These are phyloP conservation scores for Alternaria panax DNA, from an alignment of 2,329 filamentous ascomycete species.

Conservation along the genomic window DNA sequence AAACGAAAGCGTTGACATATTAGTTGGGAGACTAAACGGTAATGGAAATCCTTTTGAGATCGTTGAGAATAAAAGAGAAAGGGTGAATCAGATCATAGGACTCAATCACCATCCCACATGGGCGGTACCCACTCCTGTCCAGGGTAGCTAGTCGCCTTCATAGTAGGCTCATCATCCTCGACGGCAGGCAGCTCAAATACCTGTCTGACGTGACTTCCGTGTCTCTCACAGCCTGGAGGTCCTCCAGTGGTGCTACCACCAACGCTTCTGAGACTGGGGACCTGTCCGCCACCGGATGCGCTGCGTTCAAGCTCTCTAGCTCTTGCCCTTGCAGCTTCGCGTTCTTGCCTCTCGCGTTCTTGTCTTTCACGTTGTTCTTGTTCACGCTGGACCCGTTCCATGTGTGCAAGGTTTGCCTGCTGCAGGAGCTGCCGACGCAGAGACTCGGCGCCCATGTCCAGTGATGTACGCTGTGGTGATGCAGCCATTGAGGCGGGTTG, in stretches of 20 bases:
- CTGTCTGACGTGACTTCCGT: constrained; percentile 28
- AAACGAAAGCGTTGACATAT: not conserved
- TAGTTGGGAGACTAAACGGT: not conserved
- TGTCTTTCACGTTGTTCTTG: constrained; percentile 38
- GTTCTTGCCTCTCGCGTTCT: constrained; percentile 36
- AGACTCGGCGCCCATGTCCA: constrained; percentile 49
- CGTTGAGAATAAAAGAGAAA: not conserved
- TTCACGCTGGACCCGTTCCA: constrained; percentile 41
- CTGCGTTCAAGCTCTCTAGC: constrained; percentile 47
- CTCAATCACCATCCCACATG: constrained; percentile 46
- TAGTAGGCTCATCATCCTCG: constrained; percentile 61
- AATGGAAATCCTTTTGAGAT: not conserved
- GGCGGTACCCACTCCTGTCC: constrained; percentile 73
- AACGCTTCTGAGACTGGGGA: constrained; percentile 42
- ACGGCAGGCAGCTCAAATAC: constrained; percentile 48
- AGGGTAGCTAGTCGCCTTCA: constrained; percentile 73
- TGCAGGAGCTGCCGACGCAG: constrained; percentile 45
- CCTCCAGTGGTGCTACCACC: constrained; percentile 37
- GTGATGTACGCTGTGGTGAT: constrained; percentile 45
- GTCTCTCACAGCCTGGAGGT: constrained; percentile 37
- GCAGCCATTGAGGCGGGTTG: constrained; percentile 51
- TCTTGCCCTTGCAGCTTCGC: constrained; percentile 40
- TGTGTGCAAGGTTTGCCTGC: constrained; percentile 43
- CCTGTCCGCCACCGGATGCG: constrained; percentile 40
- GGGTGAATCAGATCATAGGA: not conserved